Conservation (phyloP, 345 rosid genomes). For the Draba incana region DNA sequence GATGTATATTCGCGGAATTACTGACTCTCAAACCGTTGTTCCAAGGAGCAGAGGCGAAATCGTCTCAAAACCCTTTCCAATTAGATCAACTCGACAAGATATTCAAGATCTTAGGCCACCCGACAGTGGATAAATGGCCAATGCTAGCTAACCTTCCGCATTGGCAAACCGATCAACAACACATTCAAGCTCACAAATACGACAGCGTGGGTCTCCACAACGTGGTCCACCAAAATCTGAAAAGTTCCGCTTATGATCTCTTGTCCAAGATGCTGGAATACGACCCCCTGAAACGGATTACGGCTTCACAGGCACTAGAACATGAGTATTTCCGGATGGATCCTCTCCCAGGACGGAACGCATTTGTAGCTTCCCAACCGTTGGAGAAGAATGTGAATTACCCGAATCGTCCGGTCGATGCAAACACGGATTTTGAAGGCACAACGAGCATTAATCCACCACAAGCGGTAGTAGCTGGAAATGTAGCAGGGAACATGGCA, state of each 20-base stretch:
- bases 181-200: constrained; percentile 84
- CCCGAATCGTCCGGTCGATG: constrained; percentile 90
- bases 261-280: constrained; percentile 94
- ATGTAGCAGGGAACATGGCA: constrained; percentile 60
- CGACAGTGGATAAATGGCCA: constrained; percentile 95
- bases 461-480: constrained; percentile 70
- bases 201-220: constrained; percentile 67
- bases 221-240: constrained; percentile 71
- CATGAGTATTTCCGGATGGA: constrained; percentile 89
- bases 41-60: constrained; percentile 95
- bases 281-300: constrained; percentile 88
- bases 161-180: constrained; percentile 76
- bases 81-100: constrained; percentile 98
- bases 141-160: constrained; percentile 80
- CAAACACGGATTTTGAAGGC: constrained; percentile 91
- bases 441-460: constrained; percentile 87
- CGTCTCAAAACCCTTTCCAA: constrained; percentile 86
- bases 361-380: constrained; percentile 77
- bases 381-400: constrained; percentile 84
- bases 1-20: constrained; percentile 97
- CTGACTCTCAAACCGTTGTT: constrained; percentile 95
- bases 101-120: constrained; percentile 96
- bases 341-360: constrained; percentile 86
- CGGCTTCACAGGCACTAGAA: constrained; percentile 95
- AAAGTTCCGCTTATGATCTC: constrained; percentile 73